phyloP scores from a whole-genome alignment of 2,329 filamentous ascomycete species.

The Phialophora chinensis region DNA sequence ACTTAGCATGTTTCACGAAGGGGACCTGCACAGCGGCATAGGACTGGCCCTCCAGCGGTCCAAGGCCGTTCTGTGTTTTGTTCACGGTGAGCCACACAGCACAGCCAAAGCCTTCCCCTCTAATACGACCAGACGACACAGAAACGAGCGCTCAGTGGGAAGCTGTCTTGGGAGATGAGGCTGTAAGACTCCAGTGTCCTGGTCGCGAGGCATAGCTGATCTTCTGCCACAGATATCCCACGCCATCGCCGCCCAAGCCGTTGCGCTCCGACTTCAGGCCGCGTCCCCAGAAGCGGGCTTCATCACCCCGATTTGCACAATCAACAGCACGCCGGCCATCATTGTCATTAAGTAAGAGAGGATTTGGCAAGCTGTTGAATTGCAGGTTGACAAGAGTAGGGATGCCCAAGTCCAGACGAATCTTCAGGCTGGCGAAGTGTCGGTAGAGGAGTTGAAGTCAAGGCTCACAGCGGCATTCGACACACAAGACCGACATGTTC shows the following conservation, averaged over 20 bases:
- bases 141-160: constrained; percentile 76
- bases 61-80: constrained; percentile 84
- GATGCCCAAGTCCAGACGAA: constrained; percentile 81
- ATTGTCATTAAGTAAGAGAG: constrained; percentile 74
- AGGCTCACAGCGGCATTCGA: constrained; percentile 57
- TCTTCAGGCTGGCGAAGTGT: constrained; percentile 64
- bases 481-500: constrained; percentile 19
- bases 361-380: constrained; percentile 1
- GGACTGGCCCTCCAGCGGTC: constrained; percentile 72
- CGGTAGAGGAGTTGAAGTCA: constrained; percentile 68
- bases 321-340: constrained; percentile 78
- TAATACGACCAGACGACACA: constrained; percentile 63
- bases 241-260: constrained; percentile 59
- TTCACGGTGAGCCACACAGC: constrained; percentile 64
- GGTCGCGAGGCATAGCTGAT: constrained; percentile 14
- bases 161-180: constrained; percentile 41
- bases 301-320: constrained; percentile 79
- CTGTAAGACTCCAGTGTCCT: constrained; percentile 55
- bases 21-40: constrained; percentile 81
- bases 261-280: constrained; percentile 72
- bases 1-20: constrained; percentile 75
- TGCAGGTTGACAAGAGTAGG: constrained; percentile 46
- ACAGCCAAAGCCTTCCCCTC: neutral
- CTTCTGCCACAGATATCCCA: constrained; percentile 45
- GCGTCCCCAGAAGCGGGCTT: constrained; percentile 82